Base-by-base conservation (phyloP, 768 basidiomycete genomes). In the Royoungia palumana region DNA sequence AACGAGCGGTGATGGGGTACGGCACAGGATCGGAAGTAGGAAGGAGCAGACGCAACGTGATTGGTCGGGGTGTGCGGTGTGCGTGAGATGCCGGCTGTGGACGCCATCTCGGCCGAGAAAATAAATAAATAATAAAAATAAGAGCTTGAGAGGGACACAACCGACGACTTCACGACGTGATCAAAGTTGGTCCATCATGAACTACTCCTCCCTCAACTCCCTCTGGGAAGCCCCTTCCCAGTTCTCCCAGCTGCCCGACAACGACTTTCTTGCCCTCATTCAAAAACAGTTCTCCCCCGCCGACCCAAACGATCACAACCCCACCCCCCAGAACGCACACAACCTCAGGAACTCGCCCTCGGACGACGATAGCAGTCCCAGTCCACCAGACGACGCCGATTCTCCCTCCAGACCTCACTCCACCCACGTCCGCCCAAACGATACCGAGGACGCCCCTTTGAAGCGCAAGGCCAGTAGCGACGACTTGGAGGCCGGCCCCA, bases 401-500 rank as follows among this genome's bases (percentile, higher is more conserved):
- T 34, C 59, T 0, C 2, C 27, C 22, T 71, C 66, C 35, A 51
- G 52, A 17, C 53, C 47, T 2, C 61, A 58, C 35, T 55, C 57
- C 21, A 39, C 51, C 13, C 55, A 55, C 13, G 44, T 44, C 22
- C 63, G 63, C 42, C 62, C 60, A 21, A 71, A 75, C 35, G 62
- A 69, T 17, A 68, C 72, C 6, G 70, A 75, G 6, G 82, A 82
- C 40, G 65, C 75, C 6, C 70, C 70, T 6, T 70, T 87, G 47
- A 92, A 92, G 68, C 80, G 89, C 61, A 92, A 92, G 71, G 89
- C 87, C 3, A 83, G 80, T 56, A 74, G 77, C 48, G 81, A 81
- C 38, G 76, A 78, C 58, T 66, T 83, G 48, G 77, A 77, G 2
- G 81, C 83, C 34, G 85, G 81, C 12, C 87, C 86, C 9, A 81